Evolutionary conservation across 257 asterid genomes (phyloP), one percentile per base, ranked within the genome.

Genomic region (Buddleja alternifolia): DNA sequence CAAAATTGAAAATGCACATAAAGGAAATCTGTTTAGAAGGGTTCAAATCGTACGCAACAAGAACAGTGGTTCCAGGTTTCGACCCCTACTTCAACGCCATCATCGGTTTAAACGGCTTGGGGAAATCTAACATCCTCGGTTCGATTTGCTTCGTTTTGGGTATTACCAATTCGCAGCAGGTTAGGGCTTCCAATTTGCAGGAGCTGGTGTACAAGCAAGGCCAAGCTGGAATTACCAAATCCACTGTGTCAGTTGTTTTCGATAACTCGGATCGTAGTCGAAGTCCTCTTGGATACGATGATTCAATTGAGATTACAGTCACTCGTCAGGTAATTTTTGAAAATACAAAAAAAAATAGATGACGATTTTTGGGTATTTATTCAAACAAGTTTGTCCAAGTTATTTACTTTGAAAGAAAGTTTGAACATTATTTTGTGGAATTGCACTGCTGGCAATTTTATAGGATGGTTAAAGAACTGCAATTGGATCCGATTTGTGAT

Each of bases 161-260:
- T 10, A 91, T 94, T 73, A 94, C 97, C 54, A 94, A 94, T 82
- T 77, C 91, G 92, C 97, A 91, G 80, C 99, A 94, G 82, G 99
- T 91, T 82, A 85, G 99, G 90, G 97, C 97, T 83, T 80, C 99
- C 39, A 94, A 94, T 75, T 74, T 94, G 71, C 99, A 94, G 86
- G 99, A 94, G 91, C 85, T 94, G 59, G 99, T 94, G 66, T 94
- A 94, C 81, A 94, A 94, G 89, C 99, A 91, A 83, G 99, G 99
- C 52, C 99, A 94, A 76, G 99, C 97, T 72, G 97, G 99, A 67
- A 91, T 94, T 25, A 91, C 99, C 29, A 94, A 94, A 72, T 97
- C 99, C 57, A 94, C 99, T 0, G 99, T 94, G 11, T 94, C 99
- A 0, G 72, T 94, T 50, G 96, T 94, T 59, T 94, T 94, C 34